Base-by-base conservation (phyloP, 495 filamentous ascomycete species). In the Lasiosphaeris hirsuta region DNA sequence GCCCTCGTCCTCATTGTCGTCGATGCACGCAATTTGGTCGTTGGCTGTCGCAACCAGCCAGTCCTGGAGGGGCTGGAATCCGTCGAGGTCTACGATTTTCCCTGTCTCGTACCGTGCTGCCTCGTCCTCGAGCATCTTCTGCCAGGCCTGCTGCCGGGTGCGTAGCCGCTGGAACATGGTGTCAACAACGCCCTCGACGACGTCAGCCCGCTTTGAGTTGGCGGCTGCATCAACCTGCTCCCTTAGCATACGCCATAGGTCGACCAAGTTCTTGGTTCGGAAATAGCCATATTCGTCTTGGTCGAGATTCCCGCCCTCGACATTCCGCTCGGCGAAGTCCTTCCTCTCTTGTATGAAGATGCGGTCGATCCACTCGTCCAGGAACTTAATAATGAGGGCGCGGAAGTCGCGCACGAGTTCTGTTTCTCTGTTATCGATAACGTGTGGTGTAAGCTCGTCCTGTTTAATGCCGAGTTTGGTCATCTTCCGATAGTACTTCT, bases 1-100 rank as follows among this genome's bases (percentile, higher is more conserved):
- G 43, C 80, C 83, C 35, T 84, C 84, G 48, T 89, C 86, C 56
- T 85, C 85, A 54, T 82, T 83, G 69, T 97, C 94, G 68, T 96
- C 92, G 66, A 97, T 97, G 72, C 90, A 96, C 52, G 90, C 90
- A 63, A 99, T 97, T 69, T 99, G 94, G 72, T 99, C 94, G 72
- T 97, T 99, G 57, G 94, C 94, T 49, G 95, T 88, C n/a, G 93
- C 92, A 18, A 97, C 82, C 42, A 97, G 83, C 89, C 92, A 97
- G 71, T 96, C 92, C 73, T 96, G 90, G 35, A 96, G 72, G 8
- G 84, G 70, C 64, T 90, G 87, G 48, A 95, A 81, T 5, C 89
- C 89, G 58, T 97, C 95, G 18, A 85, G 63, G 50, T 89, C 86
- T 10, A 85, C 78, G 8, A 84, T 79, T 42, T 74, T 77, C 23